Conservation (phyloP, 345 rosid genomes). For the Arabis hirsuta region DNA sequence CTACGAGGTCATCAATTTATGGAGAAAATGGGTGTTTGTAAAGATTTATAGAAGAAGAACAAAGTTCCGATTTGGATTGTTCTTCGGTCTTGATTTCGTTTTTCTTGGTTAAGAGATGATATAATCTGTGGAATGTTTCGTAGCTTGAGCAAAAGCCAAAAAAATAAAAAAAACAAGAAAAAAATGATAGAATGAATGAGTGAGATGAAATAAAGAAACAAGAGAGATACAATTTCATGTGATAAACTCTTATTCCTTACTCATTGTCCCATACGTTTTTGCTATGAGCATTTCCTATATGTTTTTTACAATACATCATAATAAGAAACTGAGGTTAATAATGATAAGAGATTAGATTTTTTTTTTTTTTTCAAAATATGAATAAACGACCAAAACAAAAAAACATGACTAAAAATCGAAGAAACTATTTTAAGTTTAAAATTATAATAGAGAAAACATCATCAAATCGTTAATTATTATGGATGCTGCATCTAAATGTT, state of each 20-base stretch:
- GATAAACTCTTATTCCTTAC: neutral
- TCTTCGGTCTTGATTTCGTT: constrained; percentile 1
- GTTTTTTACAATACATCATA: neutral
- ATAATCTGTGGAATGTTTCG: neutral
- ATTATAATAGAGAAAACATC: too few species aligned
- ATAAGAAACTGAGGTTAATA: constrained; percentile 11
- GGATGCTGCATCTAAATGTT: too few species aligned
- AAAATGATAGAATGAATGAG: neutral
- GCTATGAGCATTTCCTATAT: neutral
- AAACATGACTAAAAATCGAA: too few species aligned
- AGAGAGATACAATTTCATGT: constrained; percentile 11
- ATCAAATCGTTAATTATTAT: too few species aligned
- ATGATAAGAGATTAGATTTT: neutral
- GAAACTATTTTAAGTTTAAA: too few species aligned
- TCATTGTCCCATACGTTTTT: neutral
- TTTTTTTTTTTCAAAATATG: too few species aligned
- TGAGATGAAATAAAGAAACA: constrained; percentile 25
- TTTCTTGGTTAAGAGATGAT: constrained; percentile 7
- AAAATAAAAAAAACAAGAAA: neutral
- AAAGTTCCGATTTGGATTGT: constrained; percentile 2
- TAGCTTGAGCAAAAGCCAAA: constrained; percentile 7
- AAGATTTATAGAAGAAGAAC: constrained; percentile 20
- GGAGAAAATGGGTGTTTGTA: constrained; percentile 27
- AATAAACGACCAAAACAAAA: too few species aligned
- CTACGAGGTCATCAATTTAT: too few species aligned